Conservation (phyloP, 139 green algal genomes). For the Coelastrella sp. region DNA sequence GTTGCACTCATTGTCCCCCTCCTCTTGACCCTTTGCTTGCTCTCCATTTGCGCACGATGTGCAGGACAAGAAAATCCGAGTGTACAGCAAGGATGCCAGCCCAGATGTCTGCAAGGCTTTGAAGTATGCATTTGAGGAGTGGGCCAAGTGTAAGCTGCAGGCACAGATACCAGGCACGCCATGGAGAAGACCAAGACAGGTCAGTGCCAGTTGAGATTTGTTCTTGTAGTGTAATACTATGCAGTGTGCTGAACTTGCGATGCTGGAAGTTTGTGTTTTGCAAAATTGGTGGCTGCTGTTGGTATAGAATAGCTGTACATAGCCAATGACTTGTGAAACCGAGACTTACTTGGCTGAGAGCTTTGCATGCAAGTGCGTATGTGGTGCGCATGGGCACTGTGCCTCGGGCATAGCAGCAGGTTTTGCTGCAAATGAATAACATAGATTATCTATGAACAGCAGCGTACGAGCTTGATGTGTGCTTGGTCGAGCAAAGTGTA, state of each 20-base stretch:
- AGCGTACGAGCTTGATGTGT: too few relatives aligned
- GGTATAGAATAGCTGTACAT: too few relatives aligned
- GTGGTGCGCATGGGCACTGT: too few relatives aligned
- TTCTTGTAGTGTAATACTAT: neutral
- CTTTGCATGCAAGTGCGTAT: too few relatives aligned
- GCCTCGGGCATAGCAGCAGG: too few relatives aligned
- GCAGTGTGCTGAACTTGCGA: neutral
- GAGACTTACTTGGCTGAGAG: too few relatives aligned
- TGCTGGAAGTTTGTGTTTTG: neutral
- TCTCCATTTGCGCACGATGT: neutral
- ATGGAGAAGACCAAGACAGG: neutral
- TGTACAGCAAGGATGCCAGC: constrained; percentile 62
- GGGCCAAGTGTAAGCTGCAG: constrained; percentile 8
- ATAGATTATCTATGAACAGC: too few relatives aligned
- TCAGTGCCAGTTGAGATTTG: neutral
- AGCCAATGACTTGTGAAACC: too few relatives aligned
- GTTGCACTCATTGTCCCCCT: neutral
- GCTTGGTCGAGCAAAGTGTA: too few relatives aligned
- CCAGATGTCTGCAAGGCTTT: neutral
- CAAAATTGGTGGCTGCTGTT: too few relatives aligned
- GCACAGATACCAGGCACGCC: constrained; percentile 29
- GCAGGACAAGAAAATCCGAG: constrained; percentile 69
- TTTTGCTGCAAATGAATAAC: too few relatives aligned
- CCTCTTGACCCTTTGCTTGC: neutral
- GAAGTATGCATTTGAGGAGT: constrained; percentile 38